These are phyloP conservation scores for Craspedostauros australis DNA, from an alignment of 108 stramenopile genomes.

Conservation along the genomic window DNA sequence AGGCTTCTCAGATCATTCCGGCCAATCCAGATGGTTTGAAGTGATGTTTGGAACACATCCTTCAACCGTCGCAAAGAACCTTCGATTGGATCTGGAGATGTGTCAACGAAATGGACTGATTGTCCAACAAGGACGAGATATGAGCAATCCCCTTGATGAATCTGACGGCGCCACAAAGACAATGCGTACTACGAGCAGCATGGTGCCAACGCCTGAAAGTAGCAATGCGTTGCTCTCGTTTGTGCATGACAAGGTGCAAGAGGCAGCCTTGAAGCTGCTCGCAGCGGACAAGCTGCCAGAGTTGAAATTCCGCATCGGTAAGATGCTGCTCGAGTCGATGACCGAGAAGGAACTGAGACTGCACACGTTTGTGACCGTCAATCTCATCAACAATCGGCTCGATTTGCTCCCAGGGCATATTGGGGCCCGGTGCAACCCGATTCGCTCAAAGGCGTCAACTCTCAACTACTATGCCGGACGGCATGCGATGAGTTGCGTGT, in stretches of 20 bases:
- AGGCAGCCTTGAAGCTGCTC: too few relatives aligned
- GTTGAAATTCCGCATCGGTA: neutral
- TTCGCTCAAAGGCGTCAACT: too few relatives aligned
- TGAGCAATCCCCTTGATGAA: too few relatives aligned
- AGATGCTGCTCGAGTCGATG: neutral
- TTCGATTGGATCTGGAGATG: neutral
- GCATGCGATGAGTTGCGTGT: too few relatives aligned
- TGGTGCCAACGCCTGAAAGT: too few relatives aligned
- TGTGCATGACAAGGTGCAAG: neutral
- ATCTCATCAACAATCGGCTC: neutral
- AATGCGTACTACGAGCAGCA: neutral
- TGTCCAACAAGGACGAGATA: neutral
- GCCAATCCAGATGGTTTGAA: too few relatives aligned
- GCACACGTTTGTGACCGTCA: conserved; percentile 4
- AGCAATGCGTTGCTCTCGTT: too few relatives aligned
- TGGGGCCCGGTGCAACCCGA: too few relatives aligned
- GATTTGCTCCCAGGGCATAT: too few relatives aligned
- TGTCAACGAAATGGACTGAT: neutral
- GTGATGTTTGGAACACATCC: neutral
- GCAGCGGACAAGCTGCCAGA: neutral
- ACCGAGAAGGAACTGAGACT: neutral
- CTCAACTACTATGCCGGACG: too few relatives aligned
- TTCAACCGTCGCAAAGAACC: neutral
- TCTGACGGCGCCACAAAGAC: neutral
- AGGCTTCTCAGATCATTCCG: too few relatives aligned